Percentiles rank a stretch among this genome's conserved stretches.
These are phyloP conservation scores for Sanghuangporus baumii DNA, from an alignment of 1,284 basidiomycete genomes.

Conservation along the genomic window DNA sequence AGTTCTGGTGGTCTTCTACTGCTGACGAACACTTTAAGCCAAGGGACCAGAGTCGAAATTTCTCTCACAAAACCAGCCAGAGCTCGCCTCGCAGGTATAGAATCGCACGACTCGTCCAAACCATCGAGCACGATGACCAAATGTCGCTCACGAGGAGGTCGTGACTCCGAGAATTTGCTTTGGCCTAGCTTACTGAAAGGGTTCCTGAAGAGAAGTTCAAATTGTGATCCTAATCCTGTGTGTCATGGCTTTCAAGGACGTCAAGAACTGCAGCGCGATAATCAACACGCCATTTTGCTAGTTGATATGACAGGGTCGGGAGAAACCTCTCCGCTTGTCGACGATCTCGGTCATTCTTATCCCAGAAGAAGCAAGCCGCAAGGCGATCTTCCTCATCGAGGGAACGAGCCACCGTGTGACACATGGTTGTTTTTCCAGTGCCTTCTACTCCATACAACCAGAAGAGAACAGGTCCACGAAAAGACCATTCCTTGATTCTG, in stretches of 20 bases:
- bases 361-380: conserved; percentile 11
- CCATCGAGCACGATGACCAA: conserved; percentile 13
- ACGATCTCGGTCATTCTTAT: neutral
- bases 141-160: no score
- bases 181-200: no score
- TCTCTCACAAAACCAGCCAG: neutral
- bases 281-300: neutral
- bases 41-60: neutral
- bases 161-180: no score
- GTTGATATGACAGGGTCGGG: neutral
- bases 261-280: neutral
- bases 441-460: conserved; percentile 9
- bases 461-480: neutral
- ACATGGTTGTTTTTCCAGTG: conserved; percentile 11
- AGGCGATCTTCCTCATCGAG: neutral
- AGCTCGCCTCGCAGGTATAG: neutral
- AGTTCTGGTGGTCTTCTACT: conserved; percentile 5
- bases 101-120: neutral
- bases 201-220: no score
- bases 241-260: neutral
- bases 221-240: no score
- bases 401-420: neutral
- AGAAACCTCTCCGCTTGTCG: neutral
- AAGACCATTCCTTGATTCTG: neutral
- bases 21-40: conserved; percentile 10